Percentiles rank a stretch among this genome's conserved stretches.
Conservation (phyloP, 371 early-diverging fungal species). For the Mucor racemosus region DNA sequence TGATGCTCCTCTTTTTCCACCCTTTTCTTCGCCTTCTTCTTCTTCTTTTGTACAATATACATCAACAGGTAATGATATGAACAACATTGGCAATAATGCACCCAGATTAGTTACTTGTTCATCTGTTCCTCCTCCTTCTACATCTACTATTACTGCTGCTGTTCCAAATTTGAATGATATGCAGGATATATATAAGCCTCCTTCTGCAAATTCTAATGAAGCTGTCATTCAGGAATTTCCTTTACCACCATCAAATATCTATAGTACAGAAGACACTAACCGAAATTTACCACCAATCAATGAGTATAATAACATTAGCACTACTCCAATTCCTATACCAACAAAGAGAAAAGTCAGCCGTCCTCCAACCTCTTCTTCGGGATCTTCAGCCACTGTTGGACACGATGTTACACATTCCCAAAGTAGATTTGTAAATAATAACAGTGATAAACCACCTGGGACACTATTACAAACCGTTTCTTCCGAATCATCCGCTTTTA, state of each 20-base stretch:
- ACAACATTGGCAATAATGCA: not conserved
- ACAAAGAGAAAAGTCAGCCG: slow-evolving; percentile 11
- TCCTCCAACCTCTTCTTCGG: slow-evolving; percentile 19
- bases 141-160: not conserved
- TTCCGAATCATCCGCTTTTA: slow-evolving; percentile 15
- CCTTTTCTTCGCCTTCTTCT: slow-evolving; percentile 1
- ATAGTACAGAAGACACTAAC: not conserved
- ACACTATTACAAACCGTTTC: not conserved
- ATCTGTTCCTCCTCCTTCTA: not conserved
- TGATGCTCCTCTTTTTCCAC: not conserved
- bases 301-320: not conserved
- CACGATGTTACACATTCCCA: slow-evolving; percentile 18
- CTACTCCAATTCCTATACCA: not conserved
- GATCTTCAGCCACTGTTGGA: slow-evolving; percentile 18
- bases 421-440: slow-evolving; percentile 13
- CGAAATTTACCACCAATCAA: not conserved
- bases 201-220: not conserved
- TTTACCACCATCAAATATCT: not conserved
- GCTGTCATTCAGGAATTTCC: not conserved
- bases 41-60: not conserved
- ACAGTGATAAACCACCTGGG: slow-evolving; percentile 21
- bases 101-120: not conserved
- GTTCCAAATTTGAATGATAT: not conserved
- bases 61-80: not conserved
- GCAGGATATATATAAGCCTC: not conserved